These are phyloP conservation scores for Rostrohypoxylon terebratum DNA, from an alignment of 495 filamentous ascomycete species.

Conservation along the genomic window DNA sequence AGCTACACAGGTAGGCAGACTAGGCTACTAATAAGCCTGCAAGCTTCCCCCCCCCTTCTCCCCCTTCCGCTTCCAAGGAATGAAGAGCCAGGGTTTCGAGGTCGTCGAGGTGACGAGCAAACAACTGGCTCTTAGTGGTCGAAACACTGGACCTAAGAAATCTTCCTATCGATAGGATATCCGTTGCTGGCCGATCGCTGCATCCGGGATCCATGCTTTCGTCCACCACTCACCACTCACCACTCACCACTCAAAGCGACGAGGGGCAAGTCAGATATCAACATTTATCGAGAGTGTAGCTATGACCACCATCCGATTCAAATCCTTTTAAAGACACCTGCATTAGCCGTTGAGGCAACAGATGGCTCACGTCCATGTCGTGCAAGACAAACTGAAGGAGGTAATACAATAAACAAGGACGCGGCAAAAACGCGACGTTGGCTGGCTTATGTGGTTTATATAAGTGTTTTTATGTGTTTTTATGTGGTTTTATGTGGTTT, in stretches of 20 bases:
- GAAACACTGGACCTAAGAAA: conserved; percentile 20
- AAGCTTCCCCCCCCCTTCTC: conserved; percentile 1
- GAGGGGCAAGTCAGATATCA: conserved; percentile 8
- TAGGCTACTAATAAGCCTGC: conserved; percentile 12
- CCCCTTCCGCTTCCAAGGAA: conserved; percentile 12
- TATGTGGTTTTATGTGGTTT: conserved; percentile 29
- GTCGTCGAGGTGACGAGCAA: conserved; percentile 33
- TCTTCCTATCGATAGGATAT: conserved; percentile 42
- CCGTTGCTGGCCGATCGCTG: conserved; percentile 24
- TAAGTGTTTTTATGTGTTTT: no score
- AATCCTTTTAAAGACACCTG: conserved; percentile 30
- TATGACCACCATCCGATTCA: conserved; percentile 22
- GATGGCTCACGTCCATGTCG: conserved; percentile 22
- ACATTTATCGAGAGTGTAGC: background rate
- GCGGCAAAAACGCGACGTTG: conserved; percentile 27
- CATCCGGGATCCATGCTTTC: conserved; percentile 28
- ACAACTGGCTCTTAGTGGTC: conserved; percentile 30
- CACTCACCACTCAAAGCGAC: background rate
- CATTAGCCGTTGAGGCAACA: conserved; percentile 32
- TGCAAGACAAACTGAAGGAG: conserved; percentile 32
- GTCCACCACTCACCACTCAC: background rate
- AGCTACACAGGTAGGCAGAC: background rate
- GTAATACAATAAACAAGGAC: conserved; percentile 44
- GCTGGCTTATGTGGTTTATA: conserved; percentile 19
- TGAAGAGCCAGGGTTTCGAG: conserved; percentile 25